Evolutionary conservation across 768 basidiomycete species (phyloP).

Genomic region (Ramaria rubella): DNA sequence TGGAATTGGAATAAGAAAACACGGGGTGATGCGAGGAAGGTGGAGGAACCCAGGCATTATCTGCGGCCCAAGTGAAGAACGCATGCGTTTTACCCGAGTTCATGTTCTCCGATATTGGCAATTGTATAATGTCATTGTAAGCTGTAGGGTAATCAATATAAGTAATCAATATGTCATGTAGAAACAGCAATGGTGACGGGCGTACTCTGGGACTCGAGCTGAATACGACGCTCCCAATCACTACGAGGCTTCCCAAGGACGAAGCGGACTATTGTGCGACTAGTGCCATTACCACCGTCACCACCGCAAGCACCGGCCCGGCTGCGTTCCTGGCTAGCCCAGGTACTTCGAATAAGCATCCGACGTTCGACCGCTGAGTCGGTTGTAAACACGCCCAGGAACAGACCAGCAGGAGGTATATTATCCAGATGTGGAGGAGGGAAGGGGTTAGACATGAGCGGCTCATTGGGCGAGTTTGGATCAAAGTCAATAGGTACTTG

Average conservation of each 20-base stretch:
- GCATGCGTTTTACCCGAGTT: slow-evolving; percentile 89
- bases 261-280: slow-evolving; percentile 81
- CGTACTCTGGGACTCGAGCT: slow-evolving; percentile 88
- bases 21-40: slow-evolving; percentile 46
- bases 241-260: slow-evolving; percentile 79
- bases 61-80: slow-evolving; percentile 89
- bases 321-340: slow-evolving; percentile 78
- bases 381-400: slow-evolving; percentile 86
- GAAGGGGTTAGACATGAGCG: slow-evolving; percentile 40
- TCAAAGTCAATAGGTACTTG: slow-evolving; percentile 31
- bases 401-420: slow-evolving; percentile 76
- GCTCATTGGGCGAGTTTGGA: slow-evolving; percentile 13
- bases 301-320: slow-evolving; percentile 64
- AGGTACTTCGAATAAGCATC: slow-evolving; percentile 81
- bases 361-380: slow-evolving; percentile 81
- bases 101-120: slow-evolving; percentile 91
- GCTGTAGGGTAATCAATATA: slow-evolving; percentile 33
- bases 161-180: slow-evolving; percentile 3
- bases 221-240: slow-evolving; percentile 71
- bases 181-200: slow-evolving; percentile 14
- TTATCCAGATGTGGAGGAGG: slow-evolving; percentile 68
- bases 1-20: slow-evolving; percentile 63
- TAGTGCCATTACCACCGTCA: slow-evolving; percentile 68
- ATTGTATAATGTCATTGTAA: slow-evolving; percentile 79
- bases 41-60: slow-evolving; percentile 86